phyloP scores from a whole-genome alignment of 1,284 basidiomycete genomes.

The Moesziomyces aphidis region DNA sequence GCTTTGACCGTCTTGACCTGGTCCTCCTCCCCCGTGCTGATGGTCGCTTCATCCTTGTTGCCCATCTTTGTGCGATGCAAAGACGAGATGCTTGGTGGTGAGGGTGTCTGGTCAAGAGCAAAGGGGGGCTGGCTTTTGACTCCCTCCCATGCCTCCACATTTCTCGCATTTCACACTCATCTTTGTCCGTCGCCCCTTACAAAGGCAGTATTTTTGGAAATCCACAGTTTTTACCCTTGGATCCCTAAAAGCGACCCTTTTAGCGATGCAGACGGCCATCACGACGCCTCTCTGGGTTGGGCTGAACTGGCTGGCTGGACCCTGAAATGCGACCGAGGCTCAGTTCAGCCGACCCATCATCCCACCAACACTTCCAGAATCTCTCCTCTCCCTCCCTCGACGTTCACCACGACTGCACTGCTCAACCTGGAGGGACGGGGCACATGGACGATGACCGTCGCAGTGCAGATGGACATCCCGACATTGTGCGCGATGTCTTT shows the following conservation, averaged over 20 bases:
- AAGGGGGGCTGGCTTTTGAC: not conserved
- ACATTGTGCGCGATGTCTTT: not conserved
- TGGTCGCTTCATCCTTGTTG: conserved; percentile 8
- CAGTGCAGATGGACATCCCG: not conserved
- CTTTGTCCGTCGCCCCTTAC: not conserved
- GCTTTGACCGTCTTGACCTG: conserved; percentile 1
- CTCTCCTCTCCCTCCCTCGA: no score
- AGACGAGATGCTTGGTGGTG: not conserved
- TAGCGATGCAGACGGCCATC: not conserved
- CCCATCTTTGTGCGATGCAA: conserved; percentile 8
- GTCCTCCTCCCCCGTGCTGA: conserved; percentile 27
- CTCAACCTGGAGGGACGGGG: no score
- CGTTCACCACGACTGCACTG: no score
- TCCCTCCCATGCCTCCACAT: not conserved
- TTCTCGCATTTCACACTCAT: not conserved
- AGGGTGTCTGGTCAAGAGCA: no score
- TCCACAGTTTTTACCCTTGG: not conserved
- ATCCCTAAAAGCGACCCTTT: no score
- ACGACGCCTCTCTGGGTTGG: not conserved
- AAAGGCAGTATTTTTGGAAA: not conserved
- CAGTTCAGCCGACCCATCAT: no score
- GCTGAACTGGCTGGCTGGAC: no score
- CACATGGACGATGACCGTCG: no score
- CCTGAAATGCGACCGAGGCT: no score
- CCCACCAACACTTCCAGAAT: no score